Evolutionary conservation across 164 flowering plant species (phyloP).

Genomic region (Pachysandra terminalis): DNA sequence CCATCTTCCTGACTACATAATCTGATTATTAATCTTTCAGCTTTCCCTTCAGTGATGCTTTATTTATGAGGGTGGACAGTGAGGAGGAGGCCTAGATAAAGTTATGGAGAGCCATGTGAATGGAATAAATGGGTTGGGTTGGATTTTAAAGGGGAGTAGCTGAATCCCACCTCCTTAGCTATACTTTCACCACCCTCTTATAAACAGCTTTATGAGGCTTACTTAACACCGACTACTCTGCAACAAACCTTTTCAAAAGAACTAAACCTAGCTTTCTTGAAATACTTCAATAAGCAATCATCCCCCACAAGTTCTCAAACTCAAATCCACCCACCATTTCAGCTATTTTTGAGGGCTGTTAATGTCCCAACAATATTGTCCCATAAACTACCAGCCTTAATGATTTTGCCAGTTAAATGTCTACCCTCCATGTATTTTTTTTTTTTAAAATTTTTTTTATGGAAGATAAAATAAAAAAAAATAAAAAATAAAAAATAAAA

Average conservation of each 20-base stretch:
- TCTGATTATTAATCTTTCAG: not conserved
- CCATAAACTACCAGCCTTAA: not conserved
- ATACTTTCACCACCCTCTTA: not conserved
- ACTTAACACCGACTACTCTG: constrained; percentile 3
- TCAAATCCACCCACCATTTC: not conserved
- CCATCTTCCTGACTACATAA: not conserved
- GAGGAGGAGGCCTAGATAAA: not conserved
- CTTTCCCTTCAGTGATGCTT: not conserved
- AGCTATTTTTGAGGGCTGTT: not conserved
- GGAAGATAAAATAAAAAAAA: no score
- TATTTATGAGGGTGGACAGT: not conserved
- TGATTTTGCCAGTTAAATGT: not conserved
- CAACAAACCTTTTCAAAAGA: not conserved
- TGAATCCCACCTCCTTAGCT: constrained; percentile 10
- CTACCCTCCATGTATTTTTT: no score
- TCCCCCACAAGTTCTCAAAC: not conserved
- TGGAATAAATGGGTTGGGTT: constrained; percentile 15
- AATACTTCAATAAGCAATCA: not conserved
- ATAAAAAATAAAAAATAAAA: no score
- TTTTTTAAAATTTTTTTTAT: no score
- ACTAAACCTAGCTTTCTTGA: no score
- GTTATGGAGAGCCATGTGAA: constrained; percentile 10
- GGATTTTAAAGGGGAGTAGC: constrained; percentile 14
- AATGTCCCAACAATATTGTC: not conserved
- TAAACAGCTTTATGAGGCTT: not conserved